Conservation (phyloP, 306 rosid genomes). For the Begonia fuchsioides region DNA sequence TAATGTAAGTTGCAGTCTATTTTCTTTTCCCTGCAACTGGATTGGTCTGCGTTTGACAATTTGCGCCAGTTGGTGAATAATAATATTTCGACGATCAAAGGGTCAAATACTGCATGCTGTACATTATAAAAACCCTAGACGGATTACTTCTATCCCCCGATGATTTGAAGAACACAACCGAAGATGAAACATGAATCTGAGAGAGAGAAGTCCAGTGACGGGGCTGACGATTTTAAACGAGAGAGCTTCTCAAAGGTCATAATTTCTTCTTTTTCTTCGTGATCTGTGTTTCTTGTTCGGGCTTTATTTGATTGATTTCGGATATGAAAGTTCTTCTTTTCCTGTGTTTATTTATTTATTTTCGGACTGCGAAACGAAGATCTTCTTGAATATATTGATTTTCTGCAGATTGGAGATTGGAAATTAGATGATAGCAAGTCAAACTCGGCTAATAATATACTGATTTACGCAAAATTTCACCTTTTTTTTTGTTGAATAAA, state of each 20-base stretch:
- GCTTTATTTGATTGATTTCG: too few species aligned
- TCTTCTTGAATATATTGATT: background rate
- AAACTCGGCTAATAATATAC: conserved; percentile 1
- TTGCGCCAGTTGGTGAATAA: conserved; percentile 14
- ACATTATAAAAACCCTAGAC: conserved; percentile 14
- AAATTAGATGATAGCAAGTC: conserved; percentile 2
- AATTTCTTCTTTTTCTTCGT: conserved; percentile 7
- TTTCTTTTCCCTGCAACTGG: background rate
- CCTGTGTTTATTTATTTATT: background rate
- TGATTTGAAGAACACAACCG: conserved; percentile 15
- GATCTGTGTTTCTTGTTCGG: too few species aligned
- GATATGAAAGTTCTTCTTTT: background rate
- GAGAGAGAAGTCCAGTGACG: conserved; percentile 19
- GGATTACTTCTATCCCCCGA: background rate
- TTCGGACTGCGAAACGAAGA: background rate
- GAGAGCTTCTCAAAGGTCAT: too few species aligned
- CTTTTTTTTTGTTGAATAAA: too few species aligned
- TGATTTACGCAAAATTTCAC: too few species aligned
- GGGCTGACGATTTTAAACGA: conserved; percentile 6
- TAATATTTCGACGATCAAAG: conserved; percentile 4
- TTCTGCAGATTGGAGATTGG: conserved; percentile 14
- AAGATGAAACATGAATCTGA: conserved; percentile 1
- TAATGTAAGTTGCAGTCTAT: background rate
- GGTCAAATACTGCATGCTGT: conserved; percentile 50
- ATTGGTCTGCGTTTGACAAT: conserved; percentile 20